Evolutionary conservation across 208 protist species (phyloP), one percentile per base, ranked within the genome.

Genomic region (Strigomonas galati): DNA sequence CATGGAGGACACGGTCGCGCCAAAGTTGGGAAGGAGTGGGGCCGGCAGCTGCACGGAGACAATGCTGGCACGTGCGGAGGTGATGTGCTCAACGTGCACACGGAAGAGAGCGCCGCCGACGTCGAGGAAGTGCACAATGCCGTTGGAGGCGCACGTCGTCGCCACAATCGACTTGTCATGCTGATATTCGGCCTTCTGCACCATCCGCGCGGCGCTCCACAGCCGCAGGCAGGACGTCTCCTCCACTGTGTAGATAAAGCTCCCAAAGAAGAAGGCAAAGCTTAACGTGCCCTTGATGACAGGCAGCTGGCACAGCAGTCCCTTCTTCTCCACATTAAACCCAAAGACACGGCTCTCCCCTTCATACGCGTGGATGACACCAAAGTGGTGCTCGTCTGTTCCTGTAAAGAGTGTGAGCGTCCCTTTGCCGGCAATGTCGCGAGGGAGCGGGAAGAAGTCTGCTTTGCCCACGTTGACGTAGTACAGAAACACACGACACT

Each of bases 181-280:
- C 12, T 64, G 62, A 68, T 92, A 89, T 2, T 70, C 79, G 12
- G 82, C 74, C 32, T 86, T 82, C 73, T 93, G 80, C 15, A 77
- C 77, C 53, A 79, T 68, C 12, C 73, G 65, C 44, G 67, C 26
- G 17, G 91, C 62, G 53, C 63, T 89, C 89, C 89, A 95, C 49
- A 92, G 66, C 26, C 78, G 81, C 30, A 95, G 51, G 14, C 62
- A 71, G 26, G 63, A 60, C 59, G 90, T 86, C 21, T 53, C 49
- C 1, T 74, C 78, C 0, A 78, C 69, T 17, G 80, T 82, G 54
- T 82, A 84, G 43, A 82, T 69, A 53, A 89, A 85, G 61, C 82
- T 82, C 49, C 78, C 85, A 26, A 84, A 74, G 67, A 79, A 71
- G 53, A 54, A 67, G 32, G 78, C 65, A 14, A 62, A 62, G 19